Evolutionary conservation across 2,329 filamentous ascomycete genomes (phyloP).

Genomic region (Thelonectria discophora): DNA sequence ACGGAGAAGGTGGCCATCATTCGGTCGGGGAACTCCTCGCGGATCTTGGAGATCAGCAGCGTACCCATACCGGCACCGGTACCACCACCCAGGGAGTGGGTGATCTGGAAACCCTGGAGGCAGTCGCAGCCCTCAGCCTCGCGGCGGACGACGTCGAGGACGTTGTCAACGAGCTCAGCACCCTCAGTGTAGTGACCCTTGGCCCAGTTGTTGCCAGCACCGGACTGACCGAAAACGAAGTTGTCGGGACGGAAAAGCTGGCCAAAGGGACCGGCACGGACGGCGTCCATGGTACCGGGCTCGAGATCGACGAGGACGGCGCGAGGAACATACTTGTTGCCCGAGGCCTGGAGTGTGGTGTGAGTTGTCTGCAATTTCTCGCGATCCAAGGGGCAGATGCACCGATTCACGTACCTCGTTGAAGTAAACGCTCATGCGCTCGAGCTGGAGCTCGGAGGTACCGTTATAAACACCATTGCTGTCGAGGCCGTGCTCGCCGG

Average conservation of each 20-base stretch:
- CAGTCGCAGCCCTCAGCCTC: constrained; percentile 99
- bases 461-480: constrained; percentile 99
- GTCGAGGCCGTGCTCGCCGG: constrained; percentile 95
- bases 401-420: constrained; percentile 65
- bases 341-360: constrained; percentile 72
- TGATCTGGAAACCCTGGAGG: constrained; percentile 99
- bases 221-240: constrained; percentile 99
- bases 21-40: constrained; percentile 99
- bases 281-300: constrained; percentile 99
- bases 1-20: constrained; percentile 99
- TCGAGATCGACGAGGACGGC: constrained; percentile 99
- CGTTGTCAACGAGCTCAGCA: constrained; percentile 97
- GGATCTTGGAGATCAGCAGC: constrained; percentile 99
- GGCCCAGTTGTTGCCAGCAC: constrained; percentile 99
- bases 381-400: background rate
- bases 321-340: constrained; percentile 99
- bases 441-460: constrained; percentile 97
- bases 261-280: constrained; percentile 96
- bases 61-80: constrained; percentile 99
- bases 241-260: constrained; percentile 99
- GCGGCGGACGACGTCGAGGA: constrained; percentile 97
- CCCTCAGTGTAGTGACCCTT: constrained; percentile 99
- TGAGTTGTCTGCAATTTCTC: constrained; percentile 21
- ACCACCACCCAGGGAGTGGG: constrained; percentile 99
- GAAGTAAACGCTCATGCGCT: constrained; percentile 99